Base-by-base conservation (phyloP, 805 yeast species). In the Starmerella tilneyi region DNA sequence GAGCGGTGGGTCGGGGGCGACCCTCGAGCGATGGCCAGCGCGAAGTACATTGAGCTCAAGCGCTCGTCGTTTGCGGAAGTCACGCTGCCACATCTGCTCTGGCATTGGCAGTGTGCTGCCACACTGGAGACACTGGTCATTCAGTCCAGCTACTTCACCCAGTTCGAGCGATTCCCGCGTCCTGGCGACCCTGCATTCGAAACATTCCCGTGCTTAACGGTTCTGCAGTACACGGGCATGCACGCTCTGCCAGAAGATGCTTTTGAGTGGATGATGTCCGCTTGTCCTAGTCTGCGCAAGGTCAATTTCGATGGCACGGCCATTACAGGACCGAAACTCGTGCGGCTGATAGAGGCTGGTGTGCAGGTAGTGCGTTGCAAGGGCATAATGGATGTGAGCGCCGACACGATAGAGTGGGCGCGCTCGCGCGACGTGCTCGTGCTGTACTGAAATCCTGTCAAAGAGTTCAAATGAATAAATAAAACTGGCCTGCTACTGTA, bases 171-270 rank as follows among this genome's bases (percentile, higher is more conserved):
- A 23, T 32, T 40, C 16, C 45, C 41, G 24, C 30, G 30, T n/a
- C 24, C 43, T 11, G 41, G 17, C 9, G 23, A 23, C 15, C 26
- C 17, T n/a, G 19, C 23, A 8, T 33, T 32, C 31, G 24, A 9
- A 3, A 31, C 26, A 12, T 32, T 48, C 13, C 41, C 48, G 13
- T 13, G 28, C 2, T 45, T 54, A 5, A 26, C 44, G 17, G 47
- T 48, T 5, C 34, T 54, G 23, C 58, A 54, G 39, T 51, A 29
- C 35, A 53, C 58, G 4, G 41, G 43, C 29, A 54, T 53, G 57
- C 35, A 41, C 16, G 29, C 41, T 8, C 28, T 54, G 6, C 43
- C 43, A 29, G 47, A 48, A 9, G 29, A 27, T 9, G 19, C 43
- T 2, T 28, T 53, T 9, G 39, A 34, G 29, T 54, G 58, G 56